Conservation (phyloP, 1,139 yeast genomes). For the Chernovozyma sophiae-reginae region DNA sequence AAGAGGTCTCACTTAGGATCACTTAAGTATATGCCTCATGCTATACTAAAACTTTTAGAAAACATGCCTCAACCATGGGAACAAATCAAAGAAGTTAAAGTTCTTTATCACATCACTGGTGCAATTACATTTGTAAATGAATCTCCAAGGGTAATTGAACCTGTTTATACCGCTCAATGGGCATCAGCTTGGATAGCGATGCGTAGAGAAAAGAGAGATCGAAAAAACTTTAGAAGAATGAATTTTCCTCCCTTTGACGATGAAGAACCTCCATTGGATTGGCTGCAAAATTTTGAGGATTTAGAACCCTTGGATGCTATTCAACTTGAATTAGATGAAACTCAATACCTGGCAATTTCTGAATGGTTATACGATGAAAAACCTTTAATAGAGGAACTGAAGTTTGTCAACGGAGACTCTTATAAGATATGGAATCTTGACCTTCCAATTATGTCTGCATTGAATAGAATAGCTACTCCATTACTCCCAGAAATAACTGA, state of each 20-base stretch:
- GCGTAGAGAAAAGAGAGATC: constrained; percentile 90
- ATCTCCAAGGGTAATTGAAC: constrained; percentile 86
- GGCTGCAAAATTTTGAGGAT: constrained; percentile 73
- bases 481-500: constrained; percentile 55
- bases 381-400: constrained; percentile 60
- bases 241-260: constrained; percentile 96
- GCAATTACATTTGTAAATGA: constrained; percentile 96
- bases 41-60: constrained; percentile 80
- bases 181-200: constrained; percentile 87
- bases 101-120: constrained; percentile 85
- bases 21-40: constrained; percentile 92
- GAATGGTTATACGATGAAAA: constrained; percentile 82
- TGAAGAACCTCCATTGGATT: constrained; percentile 89
- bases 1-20: constrained; percentile 89
- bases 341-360: constrained; percentile 52
- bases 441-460: constrained; percentile 57
- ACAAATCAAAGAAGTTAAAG: constrained; percentile 75
- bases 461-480: constrained; percentile 67
- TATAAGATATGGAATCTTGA: constrained; percentile 71
- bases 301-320: constrained; percentile 70
- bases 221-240: constrained; percentile 87
- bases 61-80: constrained; percentile 99
- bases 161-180: constrained; percentile 94
- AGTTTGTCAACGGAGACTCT: constrained; percentile 66
- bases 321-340: constrained; percentile 56